Percentiles rank a stretch among this genome's conserved stretches.
Evolutionary conservation across 805 yeast genomes (phyloP).

Genomic region (Starmerella gropengiesseri): DNA sequence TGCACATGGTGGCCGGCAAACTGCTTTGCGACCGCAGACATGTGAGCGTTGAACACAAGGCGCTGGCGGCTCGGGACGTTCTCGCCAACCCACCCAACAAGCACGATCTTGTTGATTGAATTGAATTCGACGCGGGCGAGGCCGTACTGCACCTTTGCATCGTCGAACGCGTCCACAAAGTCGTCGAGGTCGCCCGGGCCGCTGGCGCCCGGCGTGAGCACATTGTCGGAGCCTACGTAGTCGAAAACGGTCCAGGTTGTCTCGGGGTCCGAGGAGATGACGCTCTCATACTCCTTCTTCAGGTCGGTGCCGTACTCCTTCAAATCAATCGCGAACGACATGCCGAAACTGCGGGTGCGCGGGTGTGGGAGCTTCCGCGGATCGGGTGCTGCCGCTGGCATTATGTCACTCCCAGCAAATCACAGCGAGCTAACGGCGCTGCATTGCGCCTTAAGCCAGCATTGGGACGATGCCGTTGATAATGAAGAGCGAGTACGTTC

Average conservation of each 20-base stretch:
- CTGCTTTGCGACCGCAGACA: constrained; percentile 31
- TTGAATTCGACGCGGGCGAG: constrained; percentile 78
- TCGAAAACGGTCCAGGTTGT: constrained; percentile 71
- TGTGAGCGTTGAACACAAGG: constrained; percentile 36
- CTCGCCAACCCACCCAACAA: constrained; percentile 91
- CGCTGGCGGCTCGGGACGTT: constrained; percentile 56
- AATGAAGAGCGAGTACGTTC: no score
- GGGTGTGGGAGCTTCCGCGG: no score
- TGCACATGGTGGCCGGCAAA: constrained; percentile 80
- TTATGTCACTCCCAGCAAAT: constrained; percentile 6
- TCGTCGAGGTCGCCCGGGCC: constrained; percentile 65
- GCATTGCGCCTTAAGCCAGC: no score
- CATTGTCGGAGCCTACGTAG: constrained; percentile 46
- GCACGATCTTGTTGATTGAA: constrained; percentile 73
- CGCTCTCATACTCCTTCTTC: constrained; percentile 61
- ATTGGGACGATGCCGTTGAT: no score
- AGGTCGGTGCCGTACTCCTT: constrained; percentile 65
- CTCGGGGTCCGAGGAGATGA: constrained; percentile 65
- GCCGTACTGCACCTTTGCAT: constrained; percentile 83
- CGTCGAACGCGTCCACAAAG: constrained; percentile 71
- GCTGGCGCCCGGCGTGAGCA: constrained; percentile 32
- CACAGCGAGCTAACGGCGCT: no score
- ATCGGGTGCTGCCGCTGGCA: constrained; percentile 6
- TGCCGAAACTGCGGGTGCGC: constrained; percentile 11
- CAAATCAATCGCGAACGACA: constrained; percentile 38